A percentile compares a stretch with the other conserved stretches of the same genome.
phyloP scores from a whole-genome alignment of 768 basidiomycete species.

The Agaricus bisporus region DNA sequence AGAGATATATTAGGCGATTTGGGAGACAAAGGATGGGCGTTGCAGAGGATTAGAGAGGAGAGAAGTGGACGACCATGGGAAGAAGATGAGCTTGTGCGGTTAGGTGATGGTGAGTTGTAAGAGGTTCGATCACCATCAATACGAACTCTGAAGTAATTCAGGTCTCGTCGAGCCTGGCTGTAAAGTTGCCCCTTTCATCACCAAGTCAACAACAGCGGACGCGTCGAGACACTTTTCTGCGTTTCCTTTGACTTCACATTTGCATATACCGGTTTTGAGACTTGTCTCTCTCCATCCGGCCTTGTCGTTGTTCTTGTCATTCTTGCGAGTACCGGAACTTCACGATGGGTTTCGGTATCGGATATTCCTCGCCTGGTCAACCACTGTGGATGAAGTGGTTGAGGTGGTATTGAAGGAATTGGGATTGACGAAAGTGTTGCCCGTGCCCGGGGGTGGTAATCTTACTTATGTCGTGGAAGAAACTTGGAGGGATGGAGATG shows the following conservation, averaged over 20 bases:
- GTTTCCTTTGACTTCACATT: slow-evolving; percentile 62
- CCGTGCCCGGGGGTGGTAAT: slow-evolving; percentile 60
- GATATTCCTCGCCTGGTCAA: slow-evolving; percentile 54
- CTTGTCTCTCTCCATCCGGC: slow-evolving; percentile 65
- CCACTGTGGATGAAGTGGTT: slow-evolving; percentile 51
- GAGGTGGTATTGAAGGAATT: slow-evolving; percentile 52
- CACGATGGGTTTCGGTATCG: slow-evolving; percentile 67
- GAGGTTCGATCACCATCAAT: too few relatives aligned
- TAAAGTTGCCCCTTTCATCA: slow-evolving; percentile 47
- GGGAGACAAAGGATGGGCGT: slow-evolving; percentile 56
- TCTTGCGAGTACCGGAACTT: slow-evolving; percentile 71
- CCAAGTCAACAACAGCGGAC: slow-evolving; percentile 25
- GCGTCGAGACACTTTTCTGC: slow-evolving; percentile 55
- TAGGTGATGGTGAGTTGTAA: slow-evolving; percentile 51
- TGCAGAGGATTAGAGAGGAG: slow-evolving; percentile 60
- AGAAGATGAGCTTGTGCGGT: slow-evolving; percentile 57
- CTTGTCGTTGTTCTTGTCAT: slow-evolving; percentile 46
- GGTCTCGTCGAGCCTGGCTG: slow-evolving; percentile 43
- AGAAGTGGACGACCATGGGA: slow-evolving; percentile 60
- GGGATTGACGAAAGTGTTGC: slow-evolving; percentile 59
- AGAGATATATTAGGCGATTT: slow-evolving; percentile 47
- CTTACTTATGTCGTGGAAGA: slow-evolving; percentile 75
- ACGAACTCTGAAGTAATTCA: slow-evolving; percentile 17
- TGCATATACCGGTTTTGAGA: slow-evolving; percentile 61
- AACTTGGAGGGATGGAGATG: slow-evolving; percentile 46